Evolutionary conservation across 192 early-diverging fungal species (phyloP), one percentile per base, ranked within the genome.

Genomic region (Dissophora ornata): DNA sequence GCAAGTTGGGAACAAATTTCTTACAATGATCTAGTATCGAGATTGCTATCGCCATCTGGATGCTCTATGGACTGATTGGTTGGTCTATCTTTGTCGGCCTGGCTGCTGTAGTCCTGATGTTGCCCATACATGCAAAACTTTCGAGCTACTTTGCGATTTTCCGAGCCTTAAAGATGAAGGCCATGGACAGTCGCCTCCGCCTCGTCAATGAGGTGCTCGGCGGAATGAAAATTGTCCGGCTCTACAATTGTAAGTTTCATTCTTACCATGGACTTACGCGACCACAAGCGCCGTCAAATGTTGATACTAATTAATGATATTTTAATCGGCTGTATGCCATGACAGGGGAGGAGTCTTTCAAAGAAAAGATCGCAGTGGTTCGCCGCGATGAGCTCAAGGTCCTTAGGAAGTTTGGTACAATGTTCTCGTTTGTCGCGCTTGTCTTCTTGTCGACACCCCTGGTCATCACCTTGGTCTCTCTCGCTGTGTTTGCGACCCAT

Each of bases 211-310:
- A 80, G 13, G 66, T 60, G 11, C 45, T 80, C 1, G 61, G 59
- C 4, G 66, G 79, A 2, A 80, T 80, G 63, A 80, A 74, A 40
- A 68, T 74, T 19, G 79, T 80, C 44, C 67, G 73, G 34, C 53
- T 80, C 30, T 68, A 80, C 26, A 59, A 59, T 28, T 80, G 63
- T 51, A 53, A 33, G 19, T 38, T 38, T 33, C 24, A n/a, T n/a
- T n/a, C n/a, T n/a, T n/a, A n/a, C n/a, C n/a, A n/a, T n/a, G n/a
- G n/a, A n/a, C n/a, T n/a, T n/a, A n/a, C n/a, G n/a, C n/a, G n/a
- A n/a, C n/a, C n/a, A n/a, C n/a, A n/a, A n/a, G n/a, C n/a, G n/a
- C n/a, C n/a, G n/a, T n/a, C n/a, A n/a, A n/a, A n/a, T n/a, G n/a
- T n/a, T n/a, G n/a, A n/a, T n/a, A n/a, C n/a, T n/a, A n/a, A n/a